Conservation (phyloP, 306 rosid species). For the Malus orientalis region DNA sequence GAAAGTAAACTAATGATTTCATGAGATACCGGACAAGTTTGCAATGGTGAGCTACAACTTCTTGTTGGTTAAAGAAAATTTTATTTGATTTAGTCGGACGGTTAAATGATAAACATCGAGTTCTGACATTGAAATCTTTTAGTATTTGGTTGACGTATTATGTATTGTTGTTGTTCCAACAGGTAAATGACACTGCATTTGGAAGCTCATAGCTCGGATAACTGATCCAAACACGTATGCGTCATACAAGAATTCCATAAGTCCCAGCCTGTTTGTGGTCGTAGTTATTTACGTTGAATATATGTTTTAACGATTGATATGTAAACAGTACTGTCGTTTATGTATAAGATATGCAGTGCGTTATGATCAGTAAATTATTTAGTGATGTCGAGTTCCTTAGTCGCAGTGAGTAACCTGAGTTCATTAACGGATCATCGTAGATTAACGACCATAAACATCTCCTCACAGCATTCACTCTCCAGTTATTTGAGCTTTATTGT, state of each 20-base stretch:
- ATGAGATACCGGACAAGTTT: neutral
- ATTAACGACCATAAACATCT: too few relatives aligned
- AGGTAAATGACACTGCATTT: constrained; percentile 5
- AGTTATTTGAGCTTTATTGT: too few relatives aligned
- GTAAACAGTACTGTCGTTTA: neutral
- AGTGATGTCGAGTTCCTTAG: too few relatives aligned
- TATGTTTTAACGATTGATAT: neutral
- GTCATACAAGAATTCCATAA: neutral
- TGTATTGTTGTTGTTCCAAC: neutral
- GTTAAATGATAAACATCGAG: neutral
- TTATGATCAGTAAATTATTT: too few relatives aligned
- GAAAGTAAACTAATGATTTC: neutral
- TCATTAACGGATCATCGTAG: too few relatives aligned
- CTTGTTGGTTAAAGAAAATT: neutral
- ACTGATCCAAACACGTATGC: neutral
- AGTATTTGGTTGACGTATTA: neutral
- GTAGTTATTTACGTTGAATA: neutral
- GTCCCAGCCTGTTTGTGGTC: neutral
- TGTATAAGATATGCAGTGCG: neutral
- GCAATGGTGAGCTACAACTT: neutral
- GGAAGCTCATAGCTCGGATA: neutral
- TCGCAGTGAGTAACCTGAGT: too few relatives aligned
- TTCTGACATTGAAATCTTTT: neutral
- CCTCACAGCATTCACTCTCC: too few relatives aligned
- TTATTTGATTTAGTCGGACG: neutral